Evolutionary conservation across 1,284 basidiomycete species (phyloP).

Genomic region (Austroboletus niveus): DNA sequence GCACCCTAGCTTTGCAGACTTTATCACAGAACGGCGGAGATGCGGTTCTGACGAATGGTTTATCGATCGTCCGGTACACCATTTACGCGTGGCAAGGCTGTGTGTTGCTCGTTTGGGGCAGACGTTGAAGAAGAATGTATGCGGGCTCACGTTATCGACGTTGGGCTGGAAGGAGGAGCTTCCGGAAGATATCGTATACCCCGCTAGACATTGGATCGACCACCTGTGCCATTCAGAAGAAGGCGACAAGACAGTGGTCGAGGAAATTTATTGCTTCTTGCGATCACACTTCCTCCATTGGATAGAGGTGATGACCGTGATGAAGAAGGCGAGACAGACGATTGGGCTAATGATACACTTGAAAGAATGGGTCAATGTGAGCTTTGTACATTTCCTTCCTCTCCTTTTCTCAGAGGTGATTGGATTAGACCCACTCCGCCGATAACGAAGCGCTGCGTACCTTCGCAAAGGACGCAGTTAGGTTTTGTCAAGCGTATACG

Average conservation of each 20-base stretch:
- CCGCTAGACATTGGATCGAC: slow-evolving; percentile 28
- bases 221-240: slow-evolving; percentile 24
- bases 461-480: slow-evolving; percentile 26
- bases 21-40: slow-evolving; percentile 28
- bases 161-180: slow-evolving; percentile 15
- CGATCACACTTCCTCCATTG: slow-evolving; percentile 31
- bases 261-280: slow-evolving; percentile 22
- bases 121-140: slow-evolving; percentile 29
- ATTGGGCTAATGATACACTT: slow-evolving; percentile 26
- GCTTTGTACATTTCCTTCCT: neutral
- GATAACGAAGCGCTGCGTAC: slow-evolving; percentile 15
- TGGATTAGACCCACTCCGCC: slow-evolving; percentile 10
- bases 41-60: slow-evolving; percentile 30
- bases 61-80: slow-evolving; percentile 23
- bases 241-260: slow-evolving; percentile 2
- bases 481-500: slow-evolving; percentile 32
- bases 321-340: slow-evolving; percentile 33
- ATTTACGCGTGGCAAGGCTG: slow-evolving; percentile 25
- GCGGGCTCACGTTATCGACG: slow-evolving; percentile 19
- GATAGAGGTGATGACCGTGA: slow-evolving; percentile 31
- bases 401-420: slow-evolving; percentile 2
- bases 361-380: slow-evolving; percentile 29
- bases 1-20: slow-evolving; percentile 34
- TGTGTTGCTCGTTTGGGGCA: slow-evolving; percentile 21
- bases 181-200: slow-evolving; percentile 25